phyloP scores from a whole-genome alignment of 1,139 yeast genomes.

The Saccharomycopsis hybrid region DNA sequence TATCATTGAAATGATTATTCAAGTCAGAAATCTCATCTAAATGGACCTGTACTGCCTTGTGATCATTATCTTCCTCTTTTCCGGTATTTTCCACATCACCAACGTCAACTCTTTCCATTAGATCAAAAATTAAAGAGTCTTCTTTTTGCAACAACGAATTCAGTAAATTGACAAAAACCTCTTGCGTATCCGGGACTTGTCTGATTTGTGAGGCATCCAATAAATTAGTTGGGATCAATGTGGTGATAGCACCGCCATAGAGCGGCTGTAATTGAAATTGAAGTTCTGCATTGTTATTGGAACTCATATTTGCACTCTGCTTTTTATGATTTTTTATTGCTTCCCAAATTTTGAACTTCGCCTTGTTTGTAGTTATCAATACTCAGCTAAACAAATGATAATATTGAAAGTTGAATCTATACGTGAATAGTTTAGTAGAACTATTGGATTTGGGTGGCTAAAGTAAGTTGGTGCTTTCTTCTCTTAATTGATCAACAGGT shows the following conservation, averaged over 20 bases:
- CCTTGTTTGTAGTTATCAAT: too few relatives aligned
- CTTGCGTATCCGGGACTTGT: slow-evolving; percentile 85
- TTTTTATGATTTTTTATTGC: too few relatives aligned
- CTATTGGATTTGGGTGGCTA: too few relatives aligned
- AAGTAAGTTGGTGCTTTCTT: too few relatives aligned
- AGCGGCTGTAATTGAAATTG: too few relatives aligned
- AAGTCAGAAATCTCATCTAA: slow-evolving; percentile 33
- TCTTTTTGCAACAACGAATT: slow-evolving; percentile 36
- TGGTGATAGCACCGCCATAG: slow-evolving; percentile 76
- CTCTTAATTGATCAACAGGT: too few relatives aligned
- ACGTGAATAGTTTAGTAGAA: too few relatives aligned
- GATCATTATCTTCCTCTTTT: slow-evolving; percentile 28
- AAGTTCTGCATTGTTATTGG: too few relatives aligned
- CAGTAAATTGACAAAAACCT: slow-evolving; percentile 51
- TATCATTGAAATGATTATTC: slow-evolving; percentile 24
- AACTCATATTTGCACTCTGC: too few relatives aligned
- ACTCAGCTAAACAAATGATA: too few relatives aligned
- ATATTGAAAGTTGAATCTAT: too few relatives aligned
- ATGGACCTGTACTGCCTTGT: slow-evolving; percentile 35
- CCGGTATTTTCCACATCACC: slow-evolving; percentile 26
- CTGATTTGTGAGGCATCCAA: slow-evolving; percentile 69
- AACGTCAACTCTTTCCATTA: slow-evolving; percentile 51
- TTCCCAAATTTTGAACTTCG: too few relatives aligned
- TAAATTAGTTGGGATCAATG: slow-evolving; percentile 47
- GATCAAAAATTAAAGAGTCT: slow-evolving; percentile 63